These are phyloP conservation scores for Eleusine indica DNA, from an alignment of 176 grass and related monocot species.

Conservation along the genomic window DNA sequence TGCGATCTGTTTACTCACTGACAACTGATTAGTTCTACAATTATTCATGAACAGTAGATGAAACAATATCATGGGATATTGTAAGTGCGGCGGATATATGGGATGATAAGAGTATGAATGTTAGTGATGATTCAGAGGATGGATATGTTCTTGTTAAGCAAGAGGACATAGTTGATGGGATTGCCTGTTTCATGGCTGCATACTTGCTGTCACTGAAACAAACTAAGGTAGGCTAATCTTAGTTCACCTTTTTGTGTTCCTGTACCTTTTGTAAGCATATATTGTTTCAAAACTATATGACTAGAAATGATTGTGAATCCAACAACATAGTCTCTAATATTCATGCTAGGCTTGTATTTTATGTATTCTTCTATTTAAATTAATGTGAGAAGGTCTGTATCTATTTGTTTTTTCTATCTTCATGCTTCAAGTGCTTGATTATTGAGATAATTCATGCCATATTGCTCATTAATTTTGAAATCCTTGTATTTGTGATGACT, in stretches of 20 bases:
- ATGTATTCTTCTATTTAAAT: neutral
- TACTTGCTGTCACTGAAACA: constrained; percentile 88
- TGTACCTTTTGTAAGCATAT: neutral
- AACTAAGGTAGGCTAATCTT: constrained; percentile 69
- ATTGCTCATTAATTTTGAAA: constrained; percentile 15
- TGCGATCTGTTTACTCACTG: neutral
- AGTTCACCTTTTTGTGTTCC: constrained; percentile 11
- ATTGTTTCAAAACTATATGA: neutral
- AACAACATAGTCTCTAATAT: neutral
- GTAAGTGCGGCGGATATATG: constrained; percentile 68
- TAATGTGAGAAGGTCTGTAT: neutral
- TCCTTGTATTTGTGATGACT: constrained; percentile 18
- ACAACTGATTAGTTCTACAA: constrained; percentile 39
- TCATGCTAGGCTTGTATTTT: constrained; percentile 11
- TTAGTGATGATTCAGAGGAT: constrained; percentile 73
- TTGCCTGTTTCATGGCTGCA: constrained; percentile 93
- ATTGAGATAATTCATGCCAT: neutral
- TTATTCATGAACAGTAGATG: constrained; percentile 61
- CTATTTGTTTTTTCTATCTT: neutral
- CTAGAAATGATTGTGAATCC: neutral
- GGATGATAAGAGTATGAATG: constrained; percentile 67
- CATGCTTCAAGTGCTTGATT: constrained; percentile 18
- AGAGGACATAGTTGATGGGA: constrained; percentile 97
- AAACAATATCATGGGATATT: constrained; percentile 80
- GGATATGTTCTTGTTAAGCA: constrained; percentile 89